Evolutionary conservation across 2,329 filamentous ascomycete genomes (phyloP), one percentile per base, ranked within the genome.

Genomic region (Colletotrichum sp.): DNA sequence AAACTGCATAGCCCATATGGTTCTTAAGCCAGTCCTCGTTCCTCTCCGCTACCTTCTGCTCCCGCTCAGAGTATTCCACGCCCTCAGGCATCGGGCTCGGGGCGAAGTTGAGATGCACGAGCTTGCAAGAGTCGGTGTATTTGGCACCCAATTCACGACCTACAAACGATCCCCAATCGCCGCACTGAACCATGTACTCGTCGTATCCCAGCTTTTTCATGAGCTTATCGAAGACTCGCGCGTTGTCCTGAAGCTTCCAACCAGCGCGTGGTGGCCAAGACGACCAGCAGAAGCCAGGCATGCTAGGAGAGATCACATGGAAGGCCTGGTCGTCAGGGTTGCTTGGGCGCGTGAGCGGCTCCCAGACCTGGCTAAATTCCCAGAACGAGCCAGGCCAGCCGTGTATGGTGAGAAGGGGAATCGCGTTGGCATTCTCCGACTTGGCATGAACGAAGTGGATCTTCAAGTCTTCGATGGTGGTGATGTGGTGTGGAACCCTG

Each of bases 321-420:
- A 86, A 87, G 15, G 80, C 79, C 24, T 30, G 66, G 10, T 76
- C 52, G 8, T 57, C 30, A 1, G 71, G 61, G 18, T 67, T 67
- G 30, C n/a, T 38, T 8, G 81, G 80, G 12, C 81, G 72, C 6
- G 83, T 78, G 3, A 87, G 77, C 30, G 82, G 79, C 65, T 81
- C 76, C 77, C 85, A 85, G 21, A 86, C 82, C 74, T 83, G 84
- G 61, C 79, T 84, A 77, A 86, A 87, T 75, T 88, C 86, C 77
- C 85, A 84, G 71, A 88, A 87, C 2, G 82, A 84, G 6, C 86
- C 86, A 4, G 86, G 86, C 87, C 85, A 88, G 36, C 86, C 87
- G 77, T 88, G 85, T 3, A 86, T 78, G 36, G 87, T 77, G 2
- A 88, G 78, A 2, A 88, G 78, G 1, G 87, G 85, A 38, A 87